Evolutionary conservation across 768 basidiomycete genomes (phyloP).

Genomic region (Rhizopogon sp.): DNA sequence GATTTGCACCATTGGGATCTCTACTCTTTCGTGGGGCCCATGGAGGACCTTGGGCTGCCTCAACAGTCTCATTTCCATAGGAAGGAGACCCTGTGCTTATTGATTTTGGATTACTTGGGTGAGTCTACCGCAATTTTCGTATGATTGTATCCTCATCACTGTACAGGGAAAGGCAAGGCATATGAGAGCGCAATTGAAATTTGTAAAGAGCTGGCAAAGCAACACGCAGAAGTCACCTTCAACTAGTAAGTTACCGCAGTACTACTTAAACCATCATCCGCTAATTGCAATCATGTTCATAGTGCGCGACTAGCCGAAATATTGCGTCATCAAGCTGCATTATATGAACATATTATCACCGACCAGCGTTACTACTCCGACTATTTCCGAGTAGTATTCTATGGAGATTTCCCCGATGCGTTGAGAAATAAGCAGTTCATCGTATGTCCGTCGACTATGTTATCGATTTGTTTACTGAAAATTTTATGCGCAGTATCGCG

Average conservation of each 20-base stretch:
- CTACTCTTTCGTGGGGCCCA: slow-evolving; percentile 73
- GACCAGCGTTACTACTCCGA: slow-evolving; percentile 85
- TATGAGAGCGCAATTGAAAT: slow-evolving; percentile 94
- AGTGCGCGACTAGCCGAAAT: slow-evolving; percentile 84
- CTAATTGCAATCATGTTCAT: slow-evolving; percentile 8
- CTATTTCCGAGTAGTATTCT: slow-evolving; percentile 92
- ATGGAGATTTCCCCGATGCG: slow-evolving; percentile 84
- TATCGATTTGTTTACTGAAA: not conserved
- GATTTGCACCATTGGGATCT: slow-evolving; percentile 91
- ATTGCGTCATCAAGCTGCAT: slow-evolving; percentile 78
- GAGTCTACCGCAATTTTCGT: slow-evolving; percentile 12
- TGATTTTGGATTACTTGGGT: slow-evolving; percentile 95
- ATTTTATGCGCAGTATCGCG: slow-evolving; percentile 64
- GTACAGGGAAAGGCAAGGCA: slow-evolving; percentile 88
- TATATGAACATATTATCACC: slow-evolving; percentile 81
- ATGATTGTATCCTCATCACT: slow-evolving; percentile 3
- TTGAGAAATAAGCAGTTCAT: slow-evolving; percentile 89
- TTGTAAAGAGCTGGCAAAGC: slow-evolving; percentile 84
- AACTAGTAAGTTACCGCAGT: slow-evolving; percentile 61
- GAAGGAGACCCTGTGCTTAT: slow-evolving; percentile 86
- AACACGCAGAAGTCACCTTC: slow-evolving; percentile 87
- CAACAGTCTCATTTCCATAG: slow-evolving; percentile 92
- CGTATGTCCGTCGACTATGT: slow-evolving; percentile 37
- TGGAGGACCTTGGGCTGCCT: slow-evolving; percentile 86
- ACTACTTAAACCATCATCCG: not conserved